Evolutionary conservation across 116 monocot genomes (phyloP).

Genomic region (Iris pallida): DNA sequence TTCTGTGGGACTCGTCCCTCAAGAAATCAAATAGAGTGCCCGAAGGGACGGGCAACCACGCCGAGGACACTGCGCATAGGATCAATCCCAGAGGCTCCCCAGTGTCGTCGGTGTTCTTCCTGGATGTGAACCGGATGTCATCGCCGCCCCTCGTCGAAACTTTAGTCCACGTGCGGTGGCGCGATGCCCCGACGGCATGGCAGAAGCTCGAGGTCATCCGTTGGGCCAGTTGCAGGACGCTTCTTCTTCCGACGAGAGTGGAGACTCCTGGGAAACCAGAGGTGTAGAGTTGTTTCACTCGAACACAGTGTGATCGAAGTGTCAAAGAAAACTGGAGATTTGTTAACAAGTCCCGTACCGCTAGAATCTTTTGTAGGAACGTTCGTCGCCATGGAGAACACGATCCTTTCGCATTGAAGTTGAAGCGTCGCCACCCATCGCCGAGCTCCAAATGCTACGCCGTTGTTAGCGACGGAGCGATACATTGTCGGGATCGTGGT

Average conservation of each 20-base stretch:
- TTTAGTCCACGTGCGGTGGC: slow-evolving; percentile 37
- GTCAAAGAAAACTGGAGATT: background rate
- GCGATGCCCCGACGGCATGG: slow-evolving; percentile 22
- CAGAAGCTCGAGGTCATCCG: slow-evolving; percentile 45
- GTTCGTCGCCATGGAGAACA: slow-evolving; percentile 70
- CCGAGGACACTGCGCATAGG: slow-evolving; percentile 35
- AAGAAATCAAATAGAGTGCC: slow-evolving; percentile 39
- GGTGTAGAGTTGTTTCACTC: background rate
- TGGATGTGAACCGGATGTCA: slow-evolving; percentile 34
- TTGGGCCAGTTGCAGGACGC: slow-evolving; percentile 51
- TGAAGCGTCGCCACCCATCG: slow-evolving; percentile 61
- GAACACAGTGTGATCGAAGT: too few species aligned
- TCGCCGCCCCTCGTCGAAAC: slow-evolving; percentile 29
- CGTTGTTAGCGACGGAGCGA: slow-evolving; percentile 33
- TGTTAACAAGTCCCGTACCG: slow-evolving; percentile 18
- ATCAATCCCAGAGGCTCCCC: slow-evolving; percentile 55
- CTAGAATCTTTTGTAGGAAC: slow-evolving; percentile 59
- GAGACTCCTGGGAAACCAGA: slow-evolving; percentile 30
- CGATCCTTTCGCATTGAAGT: slow-evolving; percentile 57
- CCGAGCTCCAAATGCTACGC: slow-evolving; percentile 63
- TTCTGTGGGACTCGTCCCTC: slow-evolving; percentile 43
- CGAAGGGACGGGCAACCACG: slow-evolving; percentile 44
- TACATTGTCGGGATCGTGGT: slow-evolving; percentile 24
- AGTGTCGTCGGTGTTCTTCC: slow-evolving; percentile 45
- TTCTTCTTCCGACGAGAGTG: slow-evolving; percentile 53